phyloP scores from a whole-genome alignment of 208 protist genomes.

The Acanthamoeba triangularis region DNA sequence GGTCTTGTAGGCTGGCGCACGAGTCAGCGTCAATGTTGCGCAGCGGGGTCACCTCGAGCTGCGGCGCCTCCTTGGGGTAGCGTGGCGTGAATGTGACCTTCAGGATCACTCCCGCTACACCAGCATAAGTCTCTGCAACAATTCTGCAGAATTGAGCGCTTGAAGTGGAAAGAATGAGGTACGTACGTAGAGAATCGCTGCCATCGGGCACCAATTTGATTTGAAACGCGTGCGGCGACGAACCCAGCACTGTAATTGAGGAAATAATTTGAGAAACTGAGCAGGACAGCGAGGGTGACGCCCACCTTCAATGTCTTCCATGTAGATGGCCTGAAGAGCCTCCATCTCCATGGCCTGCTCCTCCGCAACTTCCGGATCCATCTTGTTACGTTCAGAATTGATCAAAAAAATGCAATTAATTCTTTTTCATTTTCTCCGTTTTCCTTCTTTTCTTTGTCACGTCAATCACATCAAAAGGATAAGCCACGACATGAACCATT shows the following conservation, averaged over 20 bases:
- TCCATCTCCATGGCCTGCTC: conserved; percentile 59
- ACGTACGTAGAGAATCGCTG: conserved; percentile 1
- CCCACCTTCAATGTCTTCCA: conserved; percentile 23
- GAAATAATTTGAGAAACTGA: neutral
- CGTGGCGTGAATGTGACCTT: conserved; percentile 44
- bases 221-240: conserved; percentile 8
- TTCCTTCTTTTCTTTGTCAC: too few species aligned
- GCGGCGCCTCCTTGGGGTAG: neutral
- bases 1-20: neutral
- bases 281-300: too few species aligned
- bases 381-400: neutral
- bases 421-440: too few species aligned
- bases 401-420: too few species aligned
- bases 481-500: too few species aligned
- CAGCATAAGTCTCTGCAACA: neutral
- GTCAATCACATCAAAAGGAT: too few species aligned
- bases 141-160: too few species aligned
- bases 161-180: neutral
- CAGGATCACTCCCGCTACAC: neutral
- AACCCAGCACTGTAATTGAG: neutral
- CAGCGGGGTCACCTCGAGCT: conserved; percentile 12
- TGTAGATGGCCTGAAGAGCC: conserved; percentile 48
- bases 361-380: conserved; percentile 31
- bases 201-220: conserved; percentile 42
- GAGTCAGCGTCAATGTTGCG: conserved; percentile 17